Percentiles rank a stretch among this genome's conserved stretches.
phyloP scores from a whole-genome alignment of 164 flowering plant species.

The Tinospora cordifolia region DNA sequence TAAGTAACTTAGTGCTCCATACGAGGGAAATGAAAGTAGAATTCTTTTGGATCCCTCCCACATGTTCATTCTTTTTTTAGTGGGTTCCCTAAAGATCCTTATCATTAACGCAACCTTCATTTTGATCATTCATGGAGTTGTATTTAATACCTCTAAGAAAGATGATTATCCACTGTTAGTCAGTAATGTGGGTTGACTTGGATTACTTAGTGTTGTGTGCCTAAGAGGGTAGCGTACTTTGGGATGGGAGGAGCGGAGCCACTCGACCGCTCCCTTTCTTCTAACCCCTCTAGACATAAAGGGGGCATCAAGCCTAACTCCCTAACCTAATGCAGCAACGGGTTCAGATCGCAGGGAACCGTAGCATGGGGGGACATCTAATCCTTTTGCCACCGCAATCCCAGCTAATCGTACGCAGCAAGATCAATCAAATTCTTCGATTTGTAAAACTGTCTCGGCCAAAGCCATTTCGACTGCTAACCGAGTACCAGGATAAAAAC shows the following conservation, averaged over 20 bases:
- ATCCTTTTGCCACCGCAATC: constrained; percentile 8
- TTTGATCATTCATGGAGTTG: constrained; percentile 9
- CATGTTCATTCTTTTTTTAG: too few relatives aligned
- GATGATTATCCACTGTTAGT: constrained; percentile 11
- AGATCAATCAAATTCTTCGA: background rate
- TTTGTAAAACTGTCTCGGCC: too few relatives aligned
- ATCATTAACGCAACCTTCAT: background rate
- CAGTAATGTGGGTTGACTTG: constrained; percentile 13
- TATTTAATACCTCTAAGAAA: constrained; percentile 11
- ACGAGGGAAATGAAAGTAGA: too few relatives aligned
- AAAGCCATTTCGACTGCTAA: too few relatives aligned
- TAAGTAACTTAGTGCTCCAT: too few relatives aligned
- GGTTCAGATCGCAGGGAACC: constrained; percentile 17
- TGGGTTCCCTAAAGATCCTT: too few relatives aligned
- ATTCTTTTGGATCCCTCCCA: too few relatives aligned
- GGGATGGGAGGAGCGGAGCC: too few relatives aligned
- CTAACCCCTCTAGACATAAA: too few relatives aligned
- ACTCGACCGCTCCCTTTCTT: too few relatives aligned
- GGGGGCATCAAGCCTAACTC: constrained; percentile 15
- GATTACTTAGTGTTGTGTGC: constrained; percentile 15
- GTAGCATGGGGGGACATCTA: constrained; percentile 8
- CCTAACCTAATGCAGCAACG: constrained; percentile 19
- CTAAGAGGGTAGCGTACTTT: constrained; percentile 20
- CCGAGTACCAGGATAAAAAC: too few relatives aligned
- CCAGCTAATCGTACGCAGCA: constrained; percentile 5